Evolutionary conservation across 148 eudicot species (phyloP), one percentile per base, ranked within the genome.

Genomic region (Persicaria tinctoria): DNA sequence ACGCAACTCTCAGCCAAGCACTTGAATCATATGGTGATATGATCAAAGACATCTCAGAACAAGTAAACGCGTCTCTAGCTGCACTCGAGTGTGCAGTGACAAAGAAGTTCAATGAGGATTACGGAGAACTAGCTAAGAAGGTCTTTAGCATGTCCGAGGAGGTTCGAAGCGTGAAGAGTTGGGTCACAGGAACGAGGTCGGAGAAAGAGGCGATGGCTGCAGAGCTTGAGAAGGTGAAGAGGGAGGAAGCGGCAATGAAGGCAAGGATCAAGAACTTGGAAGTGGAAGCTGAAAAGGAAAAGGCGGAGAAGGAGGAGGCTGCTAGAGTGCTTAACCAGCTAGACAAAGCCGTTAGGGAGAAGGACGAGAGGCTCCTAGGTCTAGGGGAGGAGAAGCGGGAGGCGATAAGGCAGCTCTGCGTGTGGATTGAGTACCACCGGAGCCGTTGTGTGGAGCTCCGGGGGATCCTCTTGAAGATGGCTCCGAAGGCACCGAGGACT

Each of bases 371-470:
- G 45, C 51, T 87, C 3, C 51, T 71, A 50, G 86, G 76, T 4
- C 73, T 92, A 5, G 83, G 84, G 45, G 93, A 90, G 64, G 93
- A 90, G 86, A 93, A 93, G 78, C 86, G 87, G 46, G 90, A 90
- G 77, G 97, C 90, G 11, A 93, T 93, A 68, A 86, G 84, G 80
- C 96, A 90, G 83, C 77, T 93, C 72, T 90, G 93, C 57, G 78
- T 90, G 47, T 88, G 89, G 89, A 79, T 79, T 4, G 97, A 89
- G 54, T 82, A 85, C 80, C 84, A 87, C 74, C 84, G 82, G 11
- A 78, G 70, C 73, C 90, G 87, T 18, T 84, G 83, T 47, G 81
- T 82, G 57, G 82, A 87, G 83, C 88, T 94, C 59, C 84, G 77
- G 79, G 84, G 76, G 44, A 77, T 70, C 38, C 70, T 90, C 32